Evolutionary conservation across 345 rosid genomes (phyloP), one percentile per base, ranked within the genome.

Genomic region (Syzygium aromaticum): DNA sequence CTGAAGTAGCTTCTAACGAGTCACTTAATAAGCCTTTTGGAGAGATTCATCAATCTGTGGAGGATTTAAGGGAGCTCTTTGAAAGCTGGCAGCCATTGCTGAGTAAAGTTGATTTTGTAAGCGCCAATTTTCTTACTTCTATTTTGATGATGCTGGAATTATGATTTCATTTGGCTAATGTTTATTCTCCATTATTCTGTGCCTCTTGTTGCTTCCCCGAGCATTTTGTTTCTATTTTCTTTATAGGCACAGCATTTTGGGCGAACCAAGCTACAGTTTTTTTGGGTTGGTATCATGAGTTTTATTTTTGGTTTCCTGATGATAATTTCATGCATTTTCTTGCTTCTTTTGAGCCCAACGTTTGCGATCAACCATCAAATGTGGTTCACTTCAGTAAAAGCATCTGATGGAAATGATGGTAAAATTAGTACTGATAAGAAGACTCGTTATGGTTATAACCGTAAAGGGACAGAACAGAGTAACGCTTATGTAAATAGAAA

Each of bases 101-200:
- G 52, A 96, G 99, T 89, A 95, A 95, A 95, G 94, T 94, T 86
- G 93, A 94, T 88, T 95, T 94, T 91, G 99, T 98, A 92, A 94
- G 99, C 91, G 73, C 77, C 51, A 16, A 64, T 87, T 73, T 73
- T 73, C 49, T 73, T 73, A 49, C 80, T 33, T 40, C 25, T 38
- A 17, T 21, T 73, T 33, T 38, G 40, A 84, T 28, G 43, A 84
- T 84, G 51, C 27, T 52, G 30, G 78, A 43, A 56, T 84, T 49
- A 84, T 84, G 56, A 21, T 38, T 25, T 73, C 80, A 73, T 73
- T 38, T 73, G 80, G 49, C 80, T 73, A 73, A 73, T 73, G 49
- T 33, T 2, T 73, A 13, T 38, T 73, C 80, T 73, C 80, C 7
- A 8, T 17, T 67, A 16, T 12, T 67, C 77, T 67, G 46, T 67